Base-by-base conservation (phyloP, 345 rosid species). In the Gossypium ekmanianum region DNA sequence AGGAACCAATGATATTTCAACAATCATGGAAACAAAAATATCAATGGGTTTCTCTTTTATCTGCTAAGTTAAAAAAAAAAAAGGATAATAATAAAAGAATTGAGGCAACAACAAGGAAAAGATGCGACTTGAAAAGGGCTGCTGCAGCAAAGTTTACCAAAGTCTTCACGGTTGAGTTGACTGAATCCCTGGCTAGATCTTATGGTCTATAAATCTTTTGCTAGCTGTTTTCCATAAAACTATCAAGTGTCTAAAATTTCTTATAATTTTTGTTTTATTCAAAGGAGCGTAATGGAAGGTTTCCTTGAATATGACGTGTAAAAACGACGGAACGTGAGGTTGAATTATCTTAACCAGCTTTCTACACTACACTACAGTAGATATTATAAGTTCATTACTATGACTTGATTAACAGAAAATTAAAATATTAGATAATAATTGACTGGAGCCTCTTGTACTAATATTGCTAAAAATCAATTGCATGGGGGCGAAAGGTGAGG, bases 131-230 rank as follows among this genome's bases (percentile, higher is more conserved):
- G 48, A 72, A 27, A 65, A 47, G 27, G n/a, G 22, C 52, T 24
- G 54, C 61, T 45, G 26, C 44, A 67, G 20, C 44, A 67, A 67
- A 72, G 61, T 9, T 44, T 39, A n/a, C 56, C 58, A n/a, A 20
- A 54, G 51, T 27, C 82, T 79, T 59, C 55, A 39, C 7, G 56
- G 39, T 11, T 34, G 16, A 50, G 58, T 63, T 61, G 76, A 47
- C 47, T 48, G 52, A 59, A 59, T 45, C 6, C 39, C 4, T 4
- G 39, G 39, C 39, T 4, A 29, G 39, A n/a, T 7, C 58, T 55
- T 8, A 8, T 1, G 11, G 20, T 8, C 18, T 8, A 2, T n/a
- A 55, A 16, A 56, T 56, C 7, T 4, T 34, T 34, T 18, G 61
- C 61, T 56, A 56, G 61, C 61, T 56, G 61, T 18, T 20, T 56